Evolutionary conservation across 192 early-diverging fungal genomes (phyloP).

Genomic region (Coemansia sp.): DNA sequence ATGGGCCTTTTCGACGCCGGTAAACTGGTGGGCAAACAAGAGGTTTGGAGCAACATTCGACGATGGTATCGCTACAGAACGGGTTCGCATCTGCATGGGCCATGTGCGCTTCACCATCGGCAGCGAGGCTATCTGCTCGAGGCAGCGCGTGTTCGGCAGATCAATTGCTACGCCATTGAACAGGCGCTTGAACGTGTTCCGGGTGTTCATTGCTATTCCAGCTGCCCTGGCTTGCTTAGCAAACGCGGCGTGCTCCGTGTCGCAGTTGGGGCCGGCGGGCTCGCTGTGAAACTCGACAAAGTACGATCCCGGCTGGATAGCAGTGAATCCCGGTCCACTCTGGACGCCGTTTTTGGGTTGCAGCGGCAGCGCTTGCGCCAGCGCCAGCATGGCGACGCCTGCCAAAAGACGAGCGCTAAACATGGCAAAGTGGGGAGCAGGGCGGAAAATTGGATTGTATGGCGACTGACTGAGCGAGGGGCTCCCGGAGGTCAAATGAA

Average conservation of each 20-base stretch:
- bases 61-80: constrained; percentile 41
- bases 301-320: constrained; percentile 39
- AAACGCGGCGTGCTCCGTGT: constrained; percentile 34
- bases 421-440: constrained; percentile 3
- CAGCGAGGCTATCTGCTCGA: constrained; percentile 34
- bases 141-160: constrained; percentile 32
- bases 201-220: constrained; percentile 32
- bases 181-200: constrained; percentile 47
- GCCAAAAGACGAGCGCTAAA: constrained; percentile 4
- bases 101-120: constrained; percentile 42
- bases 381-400: constrained; percentile 4
- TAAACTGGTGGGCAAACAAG: constrained; percentile 60
- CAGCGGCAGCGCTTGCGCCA: constrained; percentile 19
- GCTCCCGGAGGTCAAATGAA: background rate
- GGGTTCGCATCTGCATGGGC: constrained; percentile 53
- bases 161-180: constrained; percentile 56
- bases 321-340: constrained; percentile 2
- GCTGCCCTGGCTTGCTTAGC: constrained; percentile 13
- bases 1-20: constrained; percentile 61
- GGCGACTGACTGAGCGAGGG: background rate
- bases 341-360: constrained; percentile 1
- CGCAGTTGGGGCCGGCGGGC: constrained; percentile 34
- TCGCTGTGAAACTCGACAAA: constrained; percentile 53
- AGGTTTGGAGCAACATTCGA: constrained; percentile 48
- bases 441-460: background rate